A percentile compares a stretch with the other conserved stretches of the same genome.
Conservation (phyloP, 495 filamentous ascomycete species). For the Delitschia confertaspora region DNA sequence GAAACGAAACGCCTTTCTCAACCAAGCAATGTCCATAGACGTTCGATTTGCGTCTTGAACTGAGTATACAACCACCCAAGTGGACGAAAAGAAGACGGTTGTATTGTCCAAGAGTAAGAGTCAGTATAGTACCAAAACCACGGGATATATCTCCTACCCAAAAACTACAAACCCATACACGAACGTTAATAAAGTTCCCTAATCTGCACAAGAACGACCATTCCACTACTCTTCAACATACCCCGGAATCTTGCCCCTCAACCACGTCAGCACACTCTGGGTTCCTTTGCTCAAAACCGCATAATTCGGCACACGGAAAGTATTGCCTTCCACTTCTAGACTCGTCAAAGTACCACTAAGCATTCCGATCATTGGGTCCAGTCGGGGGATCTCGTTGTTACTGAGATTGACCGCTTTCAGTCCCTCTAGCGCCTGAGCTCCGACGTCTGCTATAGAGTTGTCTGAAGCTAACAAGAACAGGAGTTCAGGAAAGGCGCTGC, state of each 20-base stretch:
- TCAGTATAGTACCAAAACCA: no score
- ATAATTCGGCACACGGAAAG: conserved; percentile 78
- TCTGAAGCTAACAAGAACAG: conserved; percentile 60
- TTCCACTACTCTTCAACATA: conserved; percentile 49
- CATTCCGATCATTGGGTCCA: conserved; percentile 72
- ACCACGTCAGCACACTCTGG: conserved; percentile 73
- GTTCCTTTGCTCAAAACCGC: conserved; percentile 82
- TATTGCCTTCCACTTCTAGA: conserved; percentile 67
- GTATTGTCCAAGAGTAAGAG: no score
- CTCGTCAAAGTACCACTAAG: conserved; percentile 48
- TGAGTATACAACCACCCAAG: no score
- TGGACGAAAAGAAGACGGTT: no score
- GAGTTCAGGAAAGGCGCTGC: conserved; percentile 55
- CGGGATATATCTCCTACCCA: no score
- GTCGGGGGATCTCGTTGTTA: conserved; percentile 69
- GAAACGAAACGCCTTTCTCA: no score
- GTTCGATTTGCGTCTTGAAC: no score
- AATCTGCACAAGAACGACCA: no score
- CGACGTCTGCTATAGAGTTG: conserved; percentile 63
- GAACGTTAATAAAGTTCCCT: no score
- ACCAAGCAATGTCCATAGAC: no score
- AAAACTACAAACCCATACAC: no score
- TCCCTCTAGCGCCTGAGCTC: conserved; percentile 65
- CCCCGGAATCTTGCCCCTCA: conserved; percentile 63
- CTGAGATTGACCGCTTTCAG: conserved; percentile 66